Percentiles rank a stretch among this genome's conserved stretches.
phyloP scores from a whole-genome alignment of 345 rosid genomes.

The Gossypium stocksii region DNA sequence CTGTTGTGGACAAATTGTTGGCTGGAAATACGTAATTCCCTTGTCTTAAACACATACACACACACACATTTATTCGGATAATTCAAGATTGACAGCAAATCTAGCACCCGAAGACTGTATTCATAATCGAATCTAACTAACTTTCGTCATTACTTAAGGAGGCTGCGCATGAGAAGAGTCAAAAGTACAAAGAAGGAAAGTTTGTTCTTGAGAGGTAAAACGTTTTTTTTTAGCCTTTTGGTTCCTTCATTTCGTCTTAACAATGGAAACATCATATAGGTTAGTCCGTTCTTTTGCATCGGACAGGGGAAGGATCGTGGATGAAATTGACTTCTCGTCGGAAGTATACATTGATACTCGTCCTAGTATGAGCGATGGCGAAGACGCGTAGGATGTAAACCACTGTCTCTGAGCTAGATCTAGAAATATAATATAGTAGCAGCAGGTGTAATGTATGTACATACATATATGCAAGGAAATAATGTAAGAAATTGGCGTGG shows the following conservation, averaged over 20 bases:
- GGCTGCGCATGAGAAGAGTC: slow-evolving; percentile 64
- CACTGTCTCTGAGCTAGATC: background rate
- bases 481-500: slow-evolving; percentile 2
- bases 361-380: slow-evolving; percentile 45
- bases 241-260: background rate
- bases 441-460: slow-evolving; percentile 1
- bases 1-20: slow-evolving; percentile 80
- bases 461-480: background rate
- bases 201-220: slow-evolving; percentile 74
- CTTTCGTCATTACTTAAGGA: slow-evolving; percentile 39
- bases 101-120: background rate
- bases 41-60: background rate
- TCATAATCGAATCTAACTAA: background rate
- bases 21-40: slow-evolving; percentile 85
- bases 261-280: background rate
- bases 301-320: slow-evolving; percentile 69
- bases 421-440: background rate
- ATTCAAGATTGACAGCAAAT: background rate
- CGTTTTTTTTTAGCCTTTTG: background rate
- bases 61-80: background rate
- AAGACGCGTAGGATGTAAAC: slow-evolving; percentile 34
- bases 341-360: slow-evolving; percentile 60
- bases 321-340: slow-evolving; percentile 58
- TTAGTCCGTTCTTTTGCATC: background rate
- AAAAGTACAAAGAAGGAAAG: slow-evolving; percentile 81